A percentile compares a stretch with the other conserved stretches of the same genome.
These are phyloP conservation scores for Chimonanthus salicifolius DNA, from an alignment of 164 flowering plant genomes.

Conservation along the genomic window DNA sequence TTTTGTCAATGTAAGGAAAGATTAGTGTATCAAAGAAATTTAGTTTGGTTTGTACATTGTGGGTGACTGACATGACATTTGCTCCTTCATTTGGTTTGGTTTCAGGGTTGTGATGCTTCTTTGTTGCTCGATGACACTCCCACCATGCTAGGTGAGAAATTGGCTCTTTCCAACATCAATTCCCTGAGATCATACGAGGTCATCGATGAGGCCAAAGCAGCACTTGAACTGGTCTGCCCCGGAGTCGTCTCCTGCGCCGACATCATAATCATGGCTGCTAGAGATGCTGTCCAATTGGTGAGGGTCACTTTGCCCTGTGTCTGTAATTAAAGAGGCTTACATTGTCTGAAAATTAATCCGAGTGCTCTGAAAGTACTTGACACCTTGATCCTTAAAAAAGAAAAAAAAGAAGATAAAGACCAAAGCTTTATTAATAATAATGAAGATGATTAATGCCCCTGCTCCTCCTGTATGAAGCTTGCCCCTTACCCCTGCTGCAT, in stretches of 20 bases:
- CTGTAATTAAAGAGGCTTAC: too few species aligned
- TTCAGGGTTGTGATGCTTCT: conserved; percentile 91
- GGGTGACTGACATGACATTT: background rate
- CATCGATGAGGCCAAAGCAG: conserved; percentile 65
- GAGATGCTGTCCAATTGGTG: conserved; percentile 94
- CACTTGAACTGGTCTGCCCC: conserved; percentile 61
- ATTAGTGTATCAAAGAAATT: too few species aligned
- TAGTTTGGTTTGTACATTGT: too few species aligned
- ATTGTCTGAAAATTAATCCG: too few species aligned
- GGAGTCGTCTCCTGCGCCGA: conserved; percentile 91
- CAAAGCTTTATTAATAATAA: too few species aligned
- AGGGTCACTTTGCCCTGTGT: background rate
- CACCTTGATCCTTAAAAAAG: too few species aligned
- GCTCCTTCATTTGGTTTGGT: background rate
- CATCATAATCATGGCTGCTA: conserved; percentile 83
- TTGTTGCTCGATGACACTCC: conserved; percentile 85
- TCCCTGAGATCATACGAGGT: conserved; percentile 85
- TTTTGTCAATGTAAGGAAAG: conserved; percentile 63
- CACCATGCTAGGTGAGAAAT: conserved; percentile 78
- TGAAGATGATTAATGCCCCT: too few species aligned
- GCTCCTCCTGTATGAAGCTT: too few species aligned
- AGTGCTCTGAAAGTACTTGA: too few species aligned
- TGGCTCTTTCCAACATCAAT: conserved; percentile 64
- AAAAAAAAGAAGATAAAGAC: too few species aligned
- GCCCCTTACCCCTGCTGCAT: too few species aligned